Conservation (phyloP, 306 rosid species). For the Neltuma alba region DNA sequence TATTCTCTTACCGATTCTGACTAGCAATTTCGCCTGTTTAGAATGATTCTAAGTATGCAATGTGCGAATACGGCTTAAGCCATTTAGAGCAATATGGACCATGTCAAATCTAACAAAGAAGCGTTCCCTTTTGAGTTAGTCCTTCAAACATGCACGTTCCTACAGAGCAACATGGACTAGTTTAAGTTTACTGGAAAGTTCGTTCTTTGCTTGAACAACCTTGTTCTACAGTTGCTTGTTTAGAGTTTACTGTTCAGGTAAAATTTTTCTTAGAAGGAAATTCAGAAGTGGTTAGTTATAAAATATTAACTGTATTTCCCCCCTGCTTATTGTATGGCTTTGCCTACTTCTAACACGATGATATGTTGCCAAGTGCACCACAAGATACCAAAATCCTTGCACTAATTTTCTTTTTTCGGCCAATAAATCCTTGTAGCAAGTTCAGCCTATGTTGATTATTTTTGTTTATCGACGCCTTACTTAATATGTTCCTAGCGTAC, state of each 20-base stretch:
- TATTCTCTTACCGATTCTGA: background rate
- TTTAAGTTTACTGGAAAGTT: background rate
- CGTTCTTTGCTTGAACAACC: background rate
- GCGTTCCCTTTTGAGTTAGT: background rate
- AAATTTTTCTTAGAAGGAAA: background rate
- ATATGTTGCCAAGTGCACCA: background rate
- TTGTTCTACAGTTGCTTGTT: background rate
- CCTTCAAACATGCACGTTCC: background rate
- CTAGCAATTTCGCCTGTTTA: background rate
- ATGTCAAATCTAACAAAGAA: background rate
- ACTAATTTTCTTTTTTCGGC: background rate
- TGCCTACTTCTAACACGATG: background rate
- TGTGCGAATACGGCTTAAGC: background rate
- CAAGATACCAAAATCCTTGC: background rate
- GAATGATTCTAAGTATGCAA: background rate
- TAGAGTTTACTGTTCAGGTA: background rate
- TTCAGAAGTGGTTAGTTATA: background rate
- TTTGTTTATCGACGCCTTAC: background rate
- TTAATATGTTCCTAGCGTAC: background rate
- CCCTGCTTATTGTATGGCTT: background rate
- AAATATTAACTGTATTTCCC: background rate
- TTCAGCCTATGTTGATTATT: background rate
- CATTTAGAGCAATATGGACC: background rate
- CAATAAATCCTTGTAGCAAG: background rate
- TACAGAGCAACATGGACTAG: background rate